Evolutionary conservation across 164 flowering plant species (phyloP).

Genomic region (Vitis riparia): DNA sequence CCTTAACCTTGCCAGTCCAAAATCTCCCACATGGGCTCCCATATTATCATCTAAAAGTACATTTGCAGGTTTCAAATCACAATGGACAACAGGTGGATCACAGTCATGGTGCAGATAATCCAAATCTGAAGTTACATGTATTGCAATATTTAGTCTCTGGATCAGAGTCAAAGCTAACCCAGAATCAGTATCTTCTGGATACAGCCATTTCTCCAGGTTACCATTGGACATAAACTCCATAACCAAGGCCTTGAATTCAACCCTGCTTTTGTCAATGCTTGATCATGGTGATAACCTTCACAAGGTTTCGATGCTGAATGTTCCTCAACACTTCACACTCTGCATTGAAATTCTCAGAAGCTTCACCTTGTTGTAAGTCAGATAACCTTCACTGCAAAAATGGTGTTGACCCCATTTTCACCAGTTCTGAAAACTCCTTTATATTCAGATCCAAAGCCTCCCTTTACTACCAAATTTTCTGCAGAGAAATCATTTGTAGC

Average conservation of each 20-base stretch:
- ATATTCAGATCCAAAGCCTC: slow-evolving; percentile 12
- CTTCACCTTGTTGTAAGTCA: slow-evolving; percentile 15
- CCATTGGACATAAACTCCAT: slow-evolving; percentile 18
- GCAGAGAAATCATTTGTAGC: slow-evolving; percentile 3
- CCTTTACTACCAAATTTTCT: slow-evolving; percentile 12
- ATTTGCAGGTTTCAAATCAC: slow-evolving; percentile 23
- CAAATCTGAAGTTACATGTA: slow-evolving; percentile 10
- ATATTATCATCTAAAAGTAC: slow-evolving; percentile 15
- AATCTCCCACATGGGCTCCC: slow-evolving; percentile 17
- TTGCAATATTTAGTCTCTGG: slow-evolving; percentile 13
- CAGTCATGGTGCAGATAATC: slow-evolving; percentile 19
- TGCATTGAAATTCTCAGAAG: slow-evolving; percentile 5
- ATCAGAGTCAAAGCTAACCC: slow-evolving; percentile 4
- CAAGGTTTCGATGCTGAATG: slow-evolving; percentile 15
- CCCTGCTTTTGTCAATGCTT: slow-evolving; percentile 15
- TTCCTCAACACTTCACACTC: slow-evolving; percentile 16
- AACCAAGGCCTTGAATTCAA: slow-evolving; percentile 16
- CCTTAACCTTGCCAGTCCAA: slow-evolving; percentile 23
- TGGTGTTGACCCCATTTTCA: neutral
- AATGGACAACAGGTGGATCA: slow-evolving; percentile 18
- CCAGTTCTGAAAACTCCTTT: neutral
- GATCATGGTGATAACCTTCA: slow-evolving; percentile 21
- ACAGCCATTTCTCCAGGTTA: slow-evolving; percentile 15
- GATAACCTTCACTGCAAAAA: slow-evolving; percentile 8
- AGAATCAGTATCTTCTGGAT: slow-evolving; percentile 12